phyloP scores from a whole-genome alignment of 2,329 filamentous ascomycete species.

The Diaporthe aspalathi region DNA sequence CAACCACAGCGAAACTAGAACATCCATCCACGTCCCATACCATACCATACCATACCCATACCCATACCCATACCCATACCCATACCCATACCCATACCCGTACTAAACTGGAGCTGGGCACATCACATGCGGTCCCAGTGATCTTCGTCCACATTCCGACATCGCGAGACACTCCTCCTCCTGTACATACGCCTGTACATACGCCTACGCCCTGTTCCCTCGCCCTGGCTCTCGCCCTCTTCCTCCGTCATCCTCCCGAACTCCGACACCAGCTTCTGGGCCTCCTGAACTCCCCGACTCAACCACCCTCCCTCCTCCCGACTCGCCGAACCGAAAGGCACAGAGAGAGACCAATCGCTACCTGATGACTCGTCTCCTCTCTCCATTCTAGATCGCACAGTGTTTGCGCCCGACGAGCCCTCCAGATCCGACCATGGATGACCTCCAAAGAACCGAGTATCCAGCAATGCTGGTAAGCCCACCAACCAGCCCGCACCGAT shows the following conservation, averaged over 20 bases:
- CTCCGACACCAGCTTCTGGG: constrained; percentile 1
- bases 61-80: neutral
- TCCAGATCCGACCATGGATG: constrained; percentile 67
- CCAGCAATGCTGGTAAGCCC: constrained; percentile 86
- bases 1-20: neutral
- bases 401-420: constrained; percentile 41
- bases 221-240: neutral
- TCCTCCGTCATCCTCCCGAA: neutral
- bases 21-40: neutral
- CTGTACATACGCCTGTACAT: neutral
- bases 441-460: constrained; percentile 88
- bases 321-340: constrained; percentile 21
- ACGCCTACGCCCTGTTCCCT: neutral
- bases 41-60: too few relatives aligned
- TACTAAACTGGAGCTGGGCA: constrained; percentile 20
- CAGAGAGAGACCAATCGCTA: constrained; percentile 5
- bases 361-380: constrained; percentile 34
- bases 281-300: neutral
- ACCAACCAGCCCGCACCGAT: constrained; percentile 31
- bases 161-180: constrained; percentile 25
- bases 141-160: constrained; percentile 26
- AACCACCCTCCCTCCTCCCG: constrained; percentile 3
- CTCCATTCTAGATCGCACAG: constrained; percentile 13
- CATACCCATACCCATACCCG: constrained; percentile 9
- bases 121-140: constrained; percentile 28